Percentiles rank a stretch among this genome's conserved stretches.
These are phyloP conservation scores for Leccinum angustisporum DNA, from an alignment of 1,284 basidiomycete genomes.

Conservation along the genomic window DNA sequence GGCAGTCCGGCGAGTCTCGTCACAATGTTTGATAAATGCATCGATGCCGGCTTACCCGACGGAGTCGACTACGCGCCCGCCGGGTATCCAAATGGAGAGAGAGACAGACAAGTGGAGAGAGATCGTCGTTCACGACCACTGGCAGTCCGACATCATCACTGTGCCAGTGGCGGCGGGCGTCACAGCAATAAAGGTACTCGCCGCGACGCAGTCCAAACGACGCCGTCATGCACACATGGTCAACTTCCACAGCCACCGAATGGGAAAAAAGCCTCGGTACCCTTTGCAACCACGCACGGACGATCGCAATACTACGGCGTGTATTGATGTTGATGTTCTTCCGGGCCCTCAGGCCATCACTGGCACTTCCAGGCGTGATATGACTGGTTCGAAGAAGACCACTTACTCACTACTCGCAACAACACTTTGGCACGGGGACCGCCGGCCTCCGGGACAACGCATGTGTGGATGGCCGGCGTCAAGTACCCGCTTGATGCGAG, in stretches of 20 bases:
- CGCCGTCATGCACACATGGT: background rate
- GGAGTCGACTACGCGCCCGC: background rate
- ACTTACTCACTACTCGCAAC: too few species aligned
- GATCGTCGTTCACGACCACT: background rate
- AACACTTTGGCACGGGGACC: too few species aligned
- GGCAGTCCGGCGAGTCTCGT: background rate
- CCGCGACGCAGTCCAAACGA: background rate
- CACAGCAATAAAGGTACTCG: background rate
- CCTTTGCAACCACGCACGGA: too few species aligned
- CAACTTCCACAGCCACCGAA: background rate
- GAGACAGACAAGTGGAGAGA: background rate
- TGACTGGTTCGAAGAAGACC: too few species aligned
- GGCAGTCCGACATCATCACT: background rate
- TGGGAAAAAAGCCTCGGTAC: too few species aligned
- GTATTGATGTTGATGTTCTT: too few species aligned
- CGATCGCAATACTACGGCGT: too few species aligned
- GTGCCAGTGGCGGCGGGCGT: background rate
- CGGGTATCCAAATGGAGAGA: background rate
- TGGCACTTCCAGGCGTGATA: too few species aligned
- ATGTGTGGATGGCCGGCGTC: too few species aligned
- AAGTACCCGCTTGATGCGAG: too few species aligned
- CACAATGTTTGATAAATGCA: background rate
- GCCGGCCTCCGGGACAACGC: too few species aligned
- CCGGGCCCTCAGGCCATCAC: too few species aligned
- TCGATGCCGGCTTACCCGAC: background rate